Percentiles rank a stretch among this genome's conserved stretches.
These are phyloP conservation scores for Bolboschoenoplectus hybrid DNA, from an alignment of 202 grass and related monocot species.

Conservation along the genomic window DNA sequence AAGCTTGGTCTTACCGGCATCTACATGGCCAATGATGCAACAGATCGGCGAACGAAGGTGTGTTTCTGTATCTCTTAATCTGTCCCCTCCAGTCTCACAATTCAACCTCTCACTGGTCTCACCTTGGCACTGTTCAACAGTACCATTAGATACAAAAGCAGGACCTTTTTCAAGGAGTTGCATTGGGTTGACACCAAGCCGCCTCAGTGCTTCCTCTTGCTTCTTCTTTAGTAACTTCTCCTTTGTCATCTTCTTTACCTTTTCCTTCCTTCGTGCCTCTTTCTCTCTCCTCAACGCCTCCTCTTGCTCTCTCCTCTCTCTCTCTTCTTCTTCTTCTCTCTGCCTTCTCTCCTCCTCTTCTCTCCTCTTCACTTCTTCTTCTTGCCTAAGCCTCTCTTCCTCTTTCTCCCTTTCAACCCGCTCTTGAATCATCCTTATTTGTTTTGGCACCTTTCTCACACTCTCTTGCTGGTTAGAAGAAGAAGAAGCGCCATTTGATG, in stretches of 20 bases:
- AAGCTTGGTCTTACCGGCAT: slow-evolving; percentile 90
- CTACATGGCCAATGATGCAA: slow-evolving; percentile 93
- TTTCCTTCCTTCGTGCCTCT: slow-evolving; percentile 73
- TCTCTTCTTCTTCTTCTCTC: slow-evolving; percentile 51
- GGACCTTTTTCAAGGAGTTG: slow-evolving; percentile 77
- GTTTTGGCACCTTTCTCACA: slow-evolving; percentile 51
- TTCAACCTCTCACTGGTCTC: slow-evolving; percentile 69
- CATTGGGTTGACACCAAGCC: slow-evolving; percentile 74
- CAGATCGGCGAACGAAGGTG: slow-evolving; percentile 87
- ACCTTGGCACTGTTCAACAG: slow-evolving; percentile 44
- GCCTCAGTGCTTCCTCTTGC: slow-evolving; percentile 80
- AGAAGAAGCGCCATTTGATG: slow-evolving; percentile 39
- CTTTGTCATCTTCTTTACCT: slow-evolving; percentile 76
- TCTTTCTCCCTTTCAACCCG: slow-evolving; percentile 62
- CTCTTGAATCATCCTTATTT: slow-evolving; percentile 83
- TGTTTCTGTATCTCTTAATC: slow-evolving; percentile 45
- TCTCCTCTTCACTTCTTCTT: slow-evolving; percentile 65
- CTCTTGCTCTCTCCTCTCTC: slow-evolving; percentile 63
- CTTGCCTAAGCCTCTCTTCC: slow-evolving; percentile 64
- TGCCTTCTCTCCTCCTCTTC: slow-evolving; percentile 74
- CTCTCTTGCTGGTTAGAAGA: slow-evolving; percentile 44
- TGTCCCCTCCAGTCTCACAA: slow-evolving; percentile 67
- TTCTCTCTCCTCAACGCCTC: slow-evolving; percentile 76
- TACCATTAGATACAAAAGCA: slow-evolving; percentile 50
- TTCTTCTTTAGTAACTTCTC: slow-evolving; percentile 76